Percentiles rank a stretch among this genome's conserved stretches.
Conservation (phyloP, 805 yeast genomes). For the Metschnikowia koreensis region DNA sequence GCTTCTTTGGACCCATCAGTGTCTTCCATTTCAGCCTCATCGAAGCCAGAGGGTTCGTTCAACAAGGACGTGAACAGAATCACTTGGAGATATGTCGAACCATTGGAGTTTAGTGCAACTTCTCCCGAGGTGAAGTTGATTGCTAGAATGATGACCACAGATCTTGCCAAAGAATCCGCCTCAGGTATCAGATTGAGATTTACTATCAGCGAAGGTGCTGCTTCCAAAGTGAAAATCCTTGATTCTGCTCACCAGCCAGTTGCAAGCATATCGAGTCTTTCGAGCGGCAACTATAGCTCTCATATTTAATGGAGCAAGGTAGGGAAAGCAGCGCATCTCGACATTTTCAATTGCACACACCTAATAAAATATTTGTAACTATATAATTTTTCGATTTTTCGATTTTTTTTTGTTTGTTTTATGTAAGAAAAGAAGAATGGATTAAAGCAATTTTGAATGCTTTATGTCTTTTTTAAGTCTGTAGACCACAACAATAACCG, state of each 20-base stretch:
- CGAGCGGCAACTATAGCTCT: constrained; percentile 51
- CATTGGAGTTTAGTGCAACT: constrained; percentile 44
- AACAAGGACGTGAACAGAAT: constrained; percentile 82
- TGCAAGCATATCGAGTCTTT: constrained; percentile 46
- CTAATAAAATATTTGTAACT: not conserved
- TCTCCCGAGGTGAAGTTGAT: constrained; percentile 55
- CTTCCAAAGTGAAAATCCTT: constrained; percentile 39
- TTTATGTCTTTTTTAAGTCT: constrained; percentile 61
- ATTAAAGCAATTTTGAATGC: constrained; percentile 54
- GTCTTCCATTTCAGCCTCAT: constrained; percentile 68
- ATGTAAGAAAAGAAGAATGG: not conserved
- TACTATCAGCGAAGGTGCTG: constrained; percentile 45
- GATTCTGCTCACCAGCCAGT: constrained; percentile 33
- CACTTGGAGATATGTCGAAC: constrained; percentile 68
- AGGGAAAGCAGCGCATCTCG: not conserved
- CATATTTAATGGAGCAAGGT: not conserved
- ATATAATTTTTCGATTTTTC: not conserved
- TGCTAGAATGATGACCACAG: constrained; percentile 81
- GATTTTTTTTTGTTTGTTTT: not conserved
- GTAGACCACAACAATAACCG: constrained; percentile 47
- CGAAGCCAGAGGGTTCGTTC: constrained; percentile 91
- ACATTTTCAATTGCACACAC: not conserved
- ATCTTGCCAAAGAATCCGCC: constrained; percentile 66
- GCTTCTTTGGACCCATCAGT: constrained; percentile 61
- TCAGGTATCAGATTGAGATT: constrained; percentile 74